Conservation (phyloP, 192 early-diverging fungal species). For the Spizellomyces sp. region DNA sequence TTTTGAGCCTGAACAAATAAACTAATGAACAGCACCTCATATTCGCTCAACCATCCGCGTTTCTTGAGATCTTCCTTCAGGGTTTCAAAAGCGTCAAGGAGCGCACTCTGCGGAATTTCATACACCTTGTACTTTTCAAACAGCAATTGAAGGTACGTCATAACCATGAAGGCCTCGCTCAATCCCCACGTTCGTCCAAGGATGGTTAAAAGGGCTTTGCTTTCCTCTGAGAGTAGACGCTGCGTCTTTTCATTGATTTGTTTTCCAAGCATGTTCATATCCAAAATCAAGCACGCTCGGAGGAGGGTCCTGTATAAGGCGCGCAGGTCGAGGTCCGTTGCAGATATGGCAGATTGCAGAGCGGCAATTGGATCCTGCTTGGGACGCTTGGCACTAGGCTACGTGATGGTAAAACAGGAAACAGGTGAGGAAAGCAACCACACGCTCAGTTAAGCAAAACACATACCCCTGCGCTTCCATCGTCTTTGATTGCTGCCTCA, state of each 20-base stretch:
- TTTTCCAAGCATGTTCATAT: slow-evolving; percentile 42
- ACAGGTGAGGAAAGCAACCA: neutral
- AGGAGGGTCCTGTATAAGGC: slow-evolving; percentile 50
- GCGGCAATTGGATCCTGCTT: slow-evolving; percentile 9
- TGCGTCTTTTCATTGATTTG: slow-evolving; percentile 40
- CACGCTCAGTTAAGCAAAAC: neutral
- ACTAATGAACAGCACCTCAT: slow-evolving; percentile 34
- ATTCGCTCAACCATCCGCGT: slow-evolving; percentile 39
- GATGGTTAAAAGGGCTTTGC: slow-evolving; percentile 39
- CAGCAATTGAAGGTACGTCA: slow-evolving; percentile 46
- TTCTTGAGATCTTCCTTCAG: slow-evolving; percentile 46
- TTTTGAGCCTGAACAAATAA: neutral
- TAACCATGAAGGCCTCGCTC: slow-evolving; percentile 51
- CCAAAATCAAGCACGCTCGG: slow-evolving; percentile 43
- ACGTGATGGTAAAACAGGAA: neutral
- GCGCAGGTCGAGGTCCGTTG: slow-evolving; percentile 40
- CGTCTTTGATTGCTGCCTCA: slow-evolving; percentile 44
- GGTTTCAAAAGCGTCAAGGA: slow-evolving; percentile 47
- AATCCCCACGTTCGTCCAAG: slow-evolving; percentile 44
- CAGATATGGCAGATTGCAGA: slow-evolving; percentile 12
- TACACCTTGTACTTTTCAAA: slow-evolving; percentile 53
- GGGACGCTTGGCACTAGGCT: neutral
- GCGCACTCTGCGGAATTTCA: slow-evolving; percentile 43
- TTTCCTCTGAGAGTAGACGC: slow-evolving; percentile 50
- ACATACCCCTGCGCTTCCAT: slow-evolving; percentile 3